These are phyloP conservation scores for Nicotiana undulata DNA, from an alignment of 257 asterid genomes.

Conservation along the genomic window DNA sequence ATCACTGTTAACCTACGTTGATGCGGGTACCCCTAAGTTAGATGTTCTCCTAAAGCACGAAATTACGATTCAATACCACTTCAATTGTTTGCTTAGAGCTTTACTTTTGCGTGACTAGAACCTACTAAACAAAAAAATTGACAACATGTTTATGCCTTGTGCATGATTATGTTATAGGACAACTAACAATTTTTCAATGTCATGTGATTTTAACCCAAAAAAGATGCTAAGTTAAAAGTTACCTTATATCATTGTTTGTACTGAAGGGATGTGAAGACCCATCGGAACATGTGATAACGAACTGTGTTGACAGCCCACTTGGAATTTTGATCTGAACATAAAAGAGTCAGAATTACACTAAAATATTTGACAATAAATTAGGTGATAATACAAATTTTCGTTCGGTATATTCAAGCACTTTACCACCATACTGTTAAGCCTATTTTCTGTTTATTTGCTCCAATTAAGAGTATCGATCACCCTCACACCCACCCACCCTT, in stretches of 20 bases:
- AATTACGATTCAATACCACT: neutral
- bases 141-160: neutral
- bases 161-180: neutral
- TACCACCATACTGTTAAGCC: neutral
- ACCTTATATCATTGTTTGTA: constrained; percentile 75
- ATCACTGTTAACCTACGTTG: neutral
- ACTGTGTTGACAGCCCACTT: constrained; percentile 70
- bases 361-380: constrained; percentile 5
- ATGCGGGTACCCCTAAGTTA: neutral
- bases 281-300: constrained; percentile 67
- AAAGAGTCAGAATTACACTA: constrained; percentile 6
- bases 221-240: constrained; percentile 3
- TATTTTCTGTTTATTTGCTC: neutral
- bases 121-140: neutral
- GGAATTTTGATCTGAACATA: constrained; percentile 80
- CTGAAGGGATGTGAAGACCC: constrained; percentile 85
- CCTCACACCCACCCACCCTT: neutral
- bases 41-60: neutral
- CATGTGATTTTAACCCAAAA: neutral
- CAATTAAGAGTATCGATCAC: neutral
- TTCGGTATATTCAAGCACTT: neutral
- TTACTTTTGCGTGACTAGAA: neutral
- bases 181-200: neutral
- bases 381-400: neutral
- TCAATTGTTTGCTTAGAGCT: neutral